phyloP scores from a whole-genome alignment of 192 early-diverging fungal species.

The Coemansia sp. region DNA sequence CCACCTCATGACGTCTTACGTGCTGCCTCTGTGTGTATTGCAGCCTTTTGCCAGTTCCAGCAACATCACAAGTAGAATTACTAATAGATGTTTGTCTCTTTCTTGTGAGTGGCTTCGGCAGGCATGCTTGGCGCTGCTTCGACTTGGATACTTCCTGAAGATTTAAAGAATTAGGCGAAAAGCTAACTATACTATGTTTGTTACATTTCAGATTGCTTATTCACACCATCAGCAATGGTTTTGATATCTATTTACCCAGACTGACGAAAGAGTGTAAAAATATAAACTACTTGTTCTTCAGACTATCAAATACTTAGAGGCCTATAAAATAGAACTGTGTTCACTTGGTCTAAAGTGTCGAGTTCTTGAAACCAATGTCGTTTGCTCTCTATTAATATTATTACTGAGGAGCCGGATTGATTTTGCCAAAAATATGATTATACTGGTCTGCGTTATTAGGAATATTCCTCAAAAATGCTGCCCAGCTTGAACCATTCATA shows the following conservation, averaged over 20 bases:
- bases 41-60: constrained; percentile 77
- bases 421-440: not conserved
- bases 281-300: not conserved
- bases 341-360: not conserved
- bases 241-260: not conserved
- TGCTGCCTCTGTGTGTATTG: constrained; percentile 76
- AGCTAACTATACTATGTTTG: no score
- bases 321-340: no score
- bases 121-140: no score
- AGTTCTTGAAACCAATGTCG: not conserved
- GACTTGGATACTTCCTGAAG: no score
- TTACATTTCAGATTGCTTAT: no score
- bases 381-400: not conserved
- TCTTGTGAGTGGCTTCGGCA: no score
- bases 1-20: constrained; percentile 50
- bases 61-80: constrained; percentile 61
- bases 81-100: no score
- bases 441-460: not conserved
- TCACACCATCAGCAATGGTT: not conserved
- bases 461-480: no score
- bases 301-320: not conserved
- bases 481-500: no score
- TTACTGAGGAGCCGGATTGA: no score
- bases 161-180: no score
- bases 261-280: not conserved